Evolutionary conservation across 2,329 filamentous ascomycete species (phyloP), one percentile per base, ranked within the genome.

Genomic region (Epichloe typhina): DNA sequence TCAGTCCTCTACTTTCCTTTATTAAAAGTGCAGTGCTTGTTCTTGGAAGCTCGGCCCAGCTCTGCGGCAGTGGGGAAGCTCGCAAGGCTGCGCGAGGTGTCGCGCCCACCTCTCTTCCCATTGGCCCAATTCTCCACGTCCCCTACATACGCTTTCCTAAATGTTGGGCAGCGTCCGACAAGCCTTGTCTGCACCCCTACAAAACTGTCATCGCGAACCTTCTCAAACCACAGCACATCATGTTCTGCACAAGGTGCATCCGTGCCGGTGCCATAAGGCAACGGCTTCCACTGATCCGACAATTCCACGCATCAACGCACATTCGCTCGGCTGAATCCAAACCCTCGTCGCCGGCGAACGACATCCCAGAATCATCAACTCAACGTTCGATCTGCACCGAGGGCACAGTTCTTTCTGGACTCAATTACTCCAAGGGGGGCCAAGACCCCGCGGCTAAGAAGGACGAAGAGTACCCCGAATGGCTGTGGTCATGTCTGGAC

Each of bases 371-470:
- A 56, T 57, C 65, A 26, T 52, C 64, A 49, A 59, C 62, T 41
- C 37, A 60, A 55, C 57, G 64, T 53, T 80, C 77, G 7, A 75
- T 74, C 31, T 83, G 84, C 58, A 71, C 75, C 3, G 79, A 82
- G 5, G 88, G 88, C 36, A 88, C 84, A 13, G 69, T 81, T 13
- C 72, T 94, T 41, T 80, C 73, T 50, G 87, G 87, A 1, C 71
- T 94, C 51, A 91, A 88, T 66, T 91, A 85, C 67, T 68, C 83
- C 61, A 93, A 93, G 71, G 80, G 78, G 57, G 76, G 77, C 61
- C 69, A 74, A 37, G 86, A 91, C 62, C 87, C 88, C 0, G 72
- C 91, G 5, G 88, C 88, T 9, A 66, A 82, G 59, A 73, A 81
- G 36, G 88, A 94, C 58, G 73, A 80, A 21, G 84, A 86, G 54